A percentile compares a stretch with the other conserved stretches of the same genome.
These are phyloP conservation scores for Arxiozyma slooffiae DNA, from an alignment of 1,139 yeast genomes.

Conservation along the genomic window DNA sequence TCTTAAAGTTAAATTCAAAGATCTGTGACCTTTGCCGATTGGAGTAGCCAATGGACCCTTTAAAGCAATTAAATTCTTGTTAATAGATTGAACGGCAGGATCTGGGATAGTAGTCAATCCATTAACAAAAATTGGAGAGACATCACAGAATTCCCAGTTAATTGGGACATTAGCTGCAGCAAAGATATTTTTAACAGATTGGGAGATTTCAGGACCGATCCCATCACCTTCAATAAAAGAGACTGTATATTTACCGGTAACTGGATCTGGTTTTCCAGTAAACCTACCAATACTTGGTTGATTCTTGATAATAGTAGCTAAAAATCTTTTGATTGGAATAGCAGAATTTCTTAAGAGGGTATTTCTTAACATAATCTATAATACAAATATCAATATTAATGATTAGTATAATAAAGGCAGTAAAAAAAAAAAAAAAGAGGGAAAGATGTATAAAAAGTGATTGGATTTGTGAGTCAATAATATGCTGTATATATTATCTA, in stretches of 20 bases:
- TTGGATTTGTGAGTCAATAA: not conserved
- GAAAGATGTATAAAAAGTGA: not conserved
- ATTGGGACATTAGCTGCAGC: conserved; percentile 90
- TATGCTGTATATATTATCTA: not conserved
- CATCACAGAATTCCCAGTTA: conserved; percentile 96
- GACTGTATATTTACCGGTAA: conserved; percentile 75
- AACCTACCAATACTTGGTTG: conserved; percentile 27
- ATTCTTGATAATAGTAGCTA: conserved; percentile 7
- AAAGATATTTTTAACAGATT: conserved; percentile 84
- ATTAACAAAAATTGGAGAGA: conserved; percentile 82
- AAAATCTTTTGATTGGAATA: not conserved
- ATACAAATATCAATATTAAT: not conserved
- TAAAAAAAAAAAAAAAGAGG: not conserved
- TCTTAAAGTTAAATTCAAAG: conserved; percentile 93
- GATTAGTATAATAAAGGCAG: not conserved
- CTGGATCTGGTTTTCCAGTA: conserved; percentile 27
- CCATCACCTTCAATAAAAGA: conserved; percentile 98
- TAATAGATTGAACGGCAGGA: conserved; percentile 84
- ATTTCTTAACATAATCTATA: conserved; percentile 4
- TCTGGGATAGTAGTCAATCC: conserved; percentile 93
- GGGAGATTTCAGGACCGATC: conserved; percentile 91
- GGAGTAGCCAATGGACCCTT: conserved; percentile 98
- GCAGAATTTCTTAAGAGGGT: conserved; percentile 1
- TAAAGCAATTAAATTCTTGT: conserved; percentile 85
- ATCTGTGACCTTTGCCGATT: conserved; percentile 96